Conservation (phyloP, 345 rosid genomes). For the Leavenworthia alabamica region DNA sequence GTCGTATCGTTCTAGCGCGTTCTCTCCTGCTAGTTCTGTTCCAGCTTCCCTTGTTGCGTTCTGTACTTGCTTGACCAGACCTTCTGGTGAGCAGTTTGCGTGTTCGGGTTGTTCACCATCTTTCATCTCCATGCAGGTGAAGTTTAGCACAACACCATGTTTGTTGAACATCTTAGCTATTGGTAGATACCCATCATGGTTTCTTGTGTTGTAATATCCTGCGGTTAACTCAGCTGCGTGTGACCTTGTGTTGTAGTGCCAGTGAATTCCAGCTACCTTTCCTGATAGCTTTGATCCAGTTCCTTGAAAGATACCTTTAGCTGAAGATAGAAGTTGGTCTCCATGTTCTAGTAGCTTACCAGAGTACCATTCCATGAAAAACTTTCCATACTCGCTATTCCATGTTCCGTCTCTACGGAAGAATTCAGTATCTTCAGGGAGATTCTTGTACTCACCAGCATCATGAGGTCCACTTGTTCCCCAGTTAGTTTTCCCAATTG, state of each 20-base stretch:
- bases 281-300: slow-evolving; percentile 64
- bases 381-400: slow-evolving; percentile 75
- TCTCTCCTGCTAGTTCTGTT: slow-evolving; percentile 80
- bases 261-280: slow-evolving; percentile 92
- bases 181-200: slow-evolving; percentile 67
- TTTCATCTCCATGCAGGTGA: slow-evolving; percentile 98
- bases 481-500: slow-evolving; percentile 58
- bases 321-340: slow-evolving; percentile 64
- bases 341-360: slow-evolving; percentile 74
- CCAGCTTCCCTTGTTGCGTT: slow-evolving; percentile 53
- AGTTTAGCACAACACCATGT: slow-evolving; percentile 63
- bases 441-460: slow-evolving; percentile 78
- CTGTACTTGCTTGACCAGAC: slow-evolving; percentile 80
- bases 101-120: slow-evolving; percentile 63
- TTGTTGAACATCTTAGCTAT: slow-evolving; percentile 67
- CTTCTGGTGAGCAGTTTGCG: slow-evolving; percentile 88
- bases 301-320: slow-evolving; percentile 62
- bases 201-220: slow-evolving; percentile 77
- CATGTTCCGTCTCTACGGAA: slow-evolving; percentile 83
- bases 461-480: slow-evolving; percentile 80
- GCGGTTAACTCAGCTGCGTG: slow-evolving; percentile 95
- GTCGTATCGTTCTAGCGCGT: slow-evolving; percentile 86
- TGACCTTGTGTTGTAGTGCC: slow-evolving; percentile 92
- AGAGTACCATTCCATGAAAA: slow-evolving; percentile 90
- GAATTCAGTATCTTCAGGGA: slow-evolving; percentile 80